Percentiles rank a stretch among this genome's conserved stretches.
Evolutionary conservation across 352 stramenopile genomes (phyloP).

Genomic region (Phytopythium montanum): DNA sequence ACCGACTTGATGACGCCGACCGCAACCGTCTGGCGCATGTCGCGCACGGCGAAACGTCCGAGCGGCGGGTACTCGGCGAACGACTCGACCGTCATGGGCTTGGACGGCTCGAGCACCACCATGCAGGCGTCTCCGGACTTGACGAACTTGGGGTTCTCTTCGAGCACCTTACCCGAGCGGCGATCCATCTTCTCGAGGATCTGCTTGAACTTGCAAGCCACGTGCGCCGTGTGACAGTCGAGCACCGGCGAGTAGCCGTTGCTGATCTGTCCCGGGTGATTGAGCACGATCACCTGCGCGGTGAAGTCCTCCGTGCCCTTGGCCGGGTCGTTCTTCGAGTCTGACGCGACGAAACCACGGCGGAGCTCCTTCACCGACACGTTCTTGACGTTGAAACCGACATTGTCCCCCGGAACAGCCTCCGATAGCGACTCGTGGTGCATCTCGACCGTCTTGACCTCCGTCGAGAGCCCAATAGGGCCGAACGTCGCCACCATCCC

Average conservation of each 20-base stretch:
- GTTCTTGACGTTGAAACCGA: constrained; percentile 98
- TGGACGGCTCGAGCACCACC: constrained; percentile 92
- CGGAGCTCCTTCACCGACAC: constrained; percentile 93
- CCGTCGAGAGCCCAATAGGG: constrained; percentile 85
- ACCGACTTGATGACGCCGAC: constrained; percentile 97
- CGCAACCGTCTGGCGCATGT: constrained; percentile 96
- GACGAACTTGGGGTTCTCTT: constrained; percentile 92
- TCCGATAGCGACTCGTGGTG: constrained; percentile 93
- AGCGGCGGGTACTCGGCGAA: constrained; percentile 97
- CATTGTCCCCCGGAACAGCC: constrained; percentile 92
- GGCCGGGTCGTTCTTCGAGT: constrained; percentile 93
- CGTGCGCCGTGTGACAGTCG: constrained; percentile 97
- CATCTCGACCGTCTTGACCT: constrained; percentile 97
- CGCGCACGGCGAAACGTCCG: constrained; percentile 94
- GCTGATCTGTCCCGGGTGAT: constrained; percentile 92
- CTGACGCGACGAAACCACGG: constrained; percentile 93
- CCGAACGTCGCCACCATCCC: constrained; percentile 92
- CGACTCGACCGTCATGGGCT: constrained; percentile 94
- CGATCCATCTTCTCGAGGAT: constrained; percentile 98
- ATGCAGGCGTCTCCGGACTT: constrained; percentile 96
- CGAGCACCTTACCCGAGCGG: constrained; percentile 93
- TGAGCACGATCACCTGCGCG: constrained; percentile 96
- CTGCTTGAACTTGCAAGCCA: constrained; percentile 93
- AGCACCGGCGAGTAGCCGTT: constrained; percentile 95
- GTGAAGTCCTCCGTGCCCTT: constrained; percentile 85